Conservation (phyloP, 805 yeast species). For the Candida incommunis region DNA sequence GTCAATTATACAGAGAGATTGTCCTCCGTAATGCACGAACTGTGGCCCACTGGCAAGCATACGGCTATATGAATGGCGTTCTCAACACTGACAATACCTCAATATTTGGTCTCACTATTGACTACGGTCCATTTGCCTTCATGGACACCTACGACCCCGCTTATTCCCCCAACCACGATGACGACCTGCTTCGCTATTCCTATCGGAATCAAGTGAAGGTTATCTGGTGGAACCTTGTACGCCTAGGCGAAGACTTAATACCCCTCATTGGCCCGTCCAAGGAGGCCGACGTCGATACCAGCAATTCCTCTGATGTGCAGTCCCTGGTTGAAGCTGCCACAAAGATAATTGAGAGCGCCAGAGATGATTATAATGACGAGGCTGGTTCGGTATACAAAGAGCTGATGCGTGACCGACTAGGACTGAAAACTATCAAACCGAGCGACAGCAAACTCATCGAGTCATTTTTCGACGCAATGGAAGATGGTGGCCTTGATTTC, state of each 20-base stretch:
- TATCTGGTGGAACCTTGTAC: conserved; percentile 85
- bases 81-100: conserved; percentile 91
- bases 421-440: conserved; percentile 33
- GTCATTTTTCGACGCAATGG: conserved; percentile 48
- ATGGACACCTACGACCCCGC: conserved; percentile 73
- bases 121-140: conserved; percentile 90
- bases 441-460: conserved; percentile 31
- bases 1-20: conserved; percentile 55
- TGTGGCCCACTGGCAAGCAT: conserved; percentile 77
- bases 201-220: conserved; percentile 75
- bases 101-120: conserved; percentile 74
- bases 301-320: conserved; percentile 33
- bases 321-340: conserved; percentile 44
- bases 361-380: conserved; percentile 41
- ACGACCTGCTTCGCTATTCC: conserved; percentile 53
- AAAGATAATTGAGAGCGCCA: conserved; percentile 47
- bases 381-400: conserved; percentile 46
- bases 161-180: conserved; percentile 87
- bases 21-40: conserved; percentile 60
- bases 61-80: conserved; percentile 90
- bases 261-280: conserved; percentile 67
- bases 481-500: conserved; percentile 56
- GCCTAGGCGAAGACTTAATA: conserved; percentile 73
- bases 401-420: conserved; percentile 52
- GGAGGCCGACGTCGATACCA: conserved; percentile 26